Percentiles rank a stretch among this genome's conserved stretches.
phyloP scores from a whole-genome alignment of 805 yeast species.

The Candida silvicultrix region DNA sequence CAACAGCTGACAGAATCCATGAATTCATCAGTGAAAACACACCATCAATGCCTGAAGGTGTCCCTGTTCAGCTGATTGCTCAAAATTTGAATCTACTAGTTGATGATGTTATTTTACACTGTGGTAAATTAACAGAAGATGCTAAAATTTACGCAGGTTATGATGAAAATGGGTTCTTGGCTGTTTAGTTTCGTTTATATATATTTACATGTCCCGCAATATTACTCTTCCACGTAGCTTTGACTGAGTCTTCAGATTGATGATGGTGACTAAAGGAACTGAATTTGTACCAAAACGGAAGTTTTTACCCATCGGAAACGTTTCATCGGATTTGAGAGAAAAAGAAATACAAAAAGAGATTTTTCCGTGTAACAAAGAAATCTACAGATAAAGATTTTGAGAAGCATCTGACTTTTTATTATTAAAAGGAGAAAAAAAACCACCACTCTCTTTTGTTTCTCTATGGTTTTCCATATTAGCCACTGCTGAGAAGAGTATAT shows the following conservation, averaged over 20 bases:
- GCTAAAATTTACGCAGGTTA: slow-evolving; percentile 67
- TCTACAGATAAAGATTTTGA: background rate
- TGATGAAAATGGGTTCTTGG: slow-evolving; percentile 57
- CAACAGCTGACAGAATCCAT: slow-evolving; percentile 37
- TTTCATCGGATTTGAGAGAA: background rate
- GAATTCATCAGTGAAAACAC: slow-evolving; percentile 44
- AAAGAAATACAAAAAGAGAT: too few relatives aligned
- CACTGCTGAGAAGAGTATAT: too few relatives aligned
- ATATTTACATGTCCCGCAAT: too few relatives aligned
- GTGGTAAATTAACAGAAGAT: slow-evolving; percentile 53
- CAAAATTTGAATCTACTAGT: slow-evolving; percentile 46
- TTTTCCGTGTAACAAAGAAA: background rate
- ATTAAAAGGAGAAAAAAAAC: too few relatives aligned
- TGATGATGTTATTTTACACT: slow-evolving; percentile 41
- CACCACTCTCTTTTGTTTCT: too few relatives aligned
- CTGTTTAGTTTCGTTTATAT: slow-evolving; percentile 28
- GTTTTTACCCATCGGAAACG: background rate
- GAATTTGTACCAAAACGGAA: background rate
- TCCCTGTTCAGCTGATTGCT: slow-evolving; percentile 57
- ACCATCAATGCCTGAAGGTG: slow-evolving; percentile 65
- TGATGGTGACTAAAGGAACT: background rate
- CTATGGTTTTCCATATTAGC: too few relatives aligned
- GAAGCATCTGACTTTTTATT: background rate
- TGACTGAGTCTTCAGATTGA: too few relatives aligned
- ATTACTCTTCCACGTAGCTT: too few relatives aligned